Evolutionary conservation across 257 asterid genomes (phyloP), one percentile per base, ranked within the genome.

Genomic region (Solanum pinnatisectum): DNA sequence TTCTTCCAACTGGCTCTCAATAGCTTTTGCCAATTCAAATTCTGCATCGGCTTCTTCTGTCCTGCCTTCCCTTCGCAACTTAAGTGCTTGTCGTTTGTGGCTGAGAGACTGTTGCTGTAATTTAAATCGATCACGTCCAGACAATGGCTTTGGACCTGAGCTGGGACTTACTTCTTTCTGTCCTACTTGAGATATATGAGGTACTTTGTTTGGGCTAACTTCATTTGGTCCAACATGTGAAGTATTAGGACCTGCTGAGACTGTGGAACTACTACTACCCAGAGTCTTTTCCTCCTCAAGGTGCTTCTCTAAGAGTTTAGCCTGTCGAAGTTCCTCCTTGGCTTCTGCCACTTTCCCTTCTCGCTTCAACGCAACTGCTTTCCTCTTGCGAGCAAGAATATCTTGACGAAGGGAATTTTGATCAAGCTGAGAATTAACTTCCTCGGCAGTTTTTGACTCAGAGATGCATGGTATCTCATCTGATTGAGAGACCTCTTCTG

Each of bases 341-440:
- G 99, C 99, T 91, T 95, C 98, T 13, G 92, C 92, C 85, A 96
- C 44, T 77, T 96, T 95, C 85, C 99, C 99, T 14, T 95, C 98
- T 89, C 99, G 93, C 93, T 97, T 97, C n/a, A 95, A 89, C 59
- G 96, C 89, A 52, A 97, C 68, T 30, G 99, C 99, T 90, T 90
- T 95, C 90, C 94, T 93, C 93, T 97, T 97, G 91, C 89, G 98
- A 60, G 92, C 94, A 88, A 94, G 79, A 89, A 97, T 94, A 87
- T 95, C 96, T 90, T 92, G 94, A 89, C 92, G 91, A 30, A 90
- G 89, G 68, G 94, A 87, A 89, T 73, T 78, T 52, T 52, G 78
- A 68, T 91, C 91, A 39, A 76, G 89, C 77, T 87, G 93, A 89
- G 95, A 76, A 86, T 73, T 89, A 72, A 87, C 86, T 40, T 81